phyloP scores from a whole-genome alignment of 2,329 filamentous ascomycete species.

The Pseudogymnoascus sp. region DNA sequence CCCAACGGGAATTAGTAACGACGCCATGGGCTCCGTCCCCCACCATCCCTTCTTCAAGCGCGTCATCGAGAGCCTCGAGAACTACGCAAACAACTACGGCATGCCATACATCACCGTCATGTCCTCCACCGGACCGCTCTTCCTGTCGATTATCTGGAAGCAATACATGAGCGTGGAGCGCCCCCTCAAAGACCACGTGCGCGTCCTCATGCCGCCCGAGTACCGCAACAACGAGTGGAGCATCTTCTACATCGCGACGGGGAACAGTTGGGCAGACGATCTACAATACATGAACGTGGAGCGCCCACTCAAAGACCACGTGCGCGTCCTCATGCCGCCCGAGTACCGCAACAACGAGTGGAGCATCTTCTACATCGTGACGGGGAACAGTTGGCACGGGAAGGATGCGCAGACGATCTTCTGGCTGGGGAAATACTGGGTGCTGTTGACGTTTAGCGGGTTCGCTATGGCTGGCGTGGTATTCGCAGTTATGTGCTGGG shows the following conservation, averaged over 20 bases:
- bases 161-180: conserved; percentile 55
- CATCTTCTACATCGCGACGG: conserved; percentile 53
- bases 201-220: conserved; percentile 63
- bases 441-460: conserved; percentile 29
- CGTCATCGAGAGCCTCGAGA: conserved; percentile 58
- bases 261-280: no score
- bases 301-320: conserved; percentile 42
- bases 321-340: conserved; percentile 61
- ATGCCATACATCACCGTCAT: conserved; percentile 67
- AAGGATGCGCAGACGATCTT: conserved; percentile 41
- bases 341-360: conserved; percentile 62
- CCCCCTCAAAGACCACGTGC: conserved; percentile 45
- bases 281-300: conserved; percentile 58
- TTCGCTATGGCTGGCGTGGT: conserved; percentile 27
- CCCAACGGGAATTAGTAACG: conserved; percentile 74
- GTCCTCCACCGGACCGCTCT: conserved; percentile 70
- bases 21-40: conserved; percentile 67
- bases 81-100: conserved; percentile 62
- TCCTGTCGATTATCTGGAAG: conserved; percentile 68
- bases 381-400: conserved; percentile 41
- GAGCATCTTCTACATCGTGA: conserved; percentile 59
- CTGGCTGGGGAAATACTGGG: conserved; percentile 39
- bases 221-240: conserved; percentile 63
- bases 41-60: conserved; percentile 68
- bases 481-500: background rate